Percentiles rank a stretch among this genome's conserved stretches.
Evolutionary conservation across 768 basidiomycete species (phyloP).

Genomic region (Mycena albidolilacea): DNA sequence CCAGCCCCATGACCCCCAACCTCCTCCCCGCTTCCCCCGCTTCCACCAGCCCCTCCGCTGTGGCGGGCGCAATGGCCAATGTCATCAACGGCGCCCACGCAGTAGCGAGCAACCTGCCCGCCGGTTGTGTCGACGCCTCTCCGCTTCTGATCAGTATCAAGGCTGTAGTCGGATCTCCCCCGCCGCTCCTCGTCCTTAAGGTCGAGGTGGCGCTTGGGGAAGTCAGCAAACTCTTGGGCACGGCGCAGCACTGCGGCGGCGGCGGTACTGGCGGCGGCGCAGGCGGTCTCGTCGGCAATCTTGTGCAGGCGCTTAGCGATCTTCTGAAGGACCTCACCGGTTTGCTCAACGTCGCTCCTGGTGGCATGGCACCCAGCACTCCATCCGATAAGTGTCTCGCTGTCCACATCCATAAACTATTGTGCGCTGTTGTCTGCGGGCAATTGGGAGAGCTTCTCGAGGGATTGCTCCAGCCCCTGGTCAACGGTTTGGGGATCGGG

Average conservation of each 20-base stretch:
- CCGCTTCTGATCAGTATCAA: not conserved
- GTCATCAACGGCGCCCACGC: not conserved
- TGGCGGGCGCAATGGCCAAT: too few relatives aligned
- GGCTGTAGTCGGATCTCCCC: not conserved
- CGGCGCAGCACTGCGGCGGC: not conserved
- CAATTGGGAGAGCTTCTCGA: not conserved
- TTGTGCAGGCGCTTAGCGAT: not conserved
- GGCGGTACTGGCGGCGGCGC: not conserved
- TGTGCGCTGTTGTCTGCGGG: constrained; percentile 21
- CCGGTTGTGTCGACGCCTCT: not conserved
- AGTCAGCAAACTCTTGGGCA: not conserved
- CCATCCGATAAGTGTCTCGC: constrained; percentile 8
- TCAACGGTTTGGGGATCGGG: constrained; percentile 11
- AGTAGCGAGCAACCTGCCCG: not conserved
- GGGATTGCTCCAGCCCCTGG: not conserved
- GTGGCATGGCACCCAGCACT: constrained; percentile 16
- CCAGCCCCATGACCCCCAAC: too few relatives aligned
- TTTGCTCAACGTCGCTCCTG: not conserved
- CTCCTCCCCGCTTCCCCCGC: too few relatives aligned
- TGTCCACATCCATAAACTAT: constrained; percentile 14
- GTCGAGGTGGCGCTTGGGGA: not conserved
- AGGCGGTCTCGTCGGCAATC: not conserved
- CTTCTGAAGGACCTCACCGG: constrained; percentile 10
- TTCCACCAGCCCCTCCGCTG: not conserved
- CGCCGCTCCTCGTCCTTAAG: not conserved